Evolutionary conservation across 305 asterid species (phyloP).

Genomic region (Caryopteris hybrid): DNA sequence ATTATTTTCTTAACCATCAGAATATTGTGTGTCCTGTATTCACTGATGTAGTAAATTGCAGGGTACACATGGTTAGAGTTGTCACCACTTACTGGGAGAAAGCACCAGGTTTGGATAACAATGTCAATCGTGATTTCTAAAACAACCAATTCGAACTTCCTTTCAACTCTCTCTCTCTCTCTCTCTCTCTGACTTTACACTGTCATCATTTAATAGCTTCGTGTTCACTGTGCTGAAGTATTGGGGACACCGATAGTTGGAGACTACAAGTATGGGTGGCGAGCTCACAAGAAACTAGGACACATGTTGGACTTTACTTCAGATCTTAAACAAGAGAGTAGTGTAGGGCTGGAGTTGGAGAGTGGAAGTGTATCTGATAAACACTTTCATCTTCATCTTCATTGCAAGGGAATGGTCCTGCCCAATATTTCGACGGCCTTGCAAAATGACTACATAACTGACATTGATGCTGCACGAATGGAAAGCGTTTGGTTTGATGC

Average conservation of each 20-base stretch:
- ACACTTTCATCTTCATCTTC: conserved; percentile 79
- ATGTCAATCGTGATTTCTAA: neutral
- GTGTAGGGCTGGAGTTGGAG: conserved; percentile 42
- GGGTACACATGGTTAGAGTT: conserved; percentile 90
- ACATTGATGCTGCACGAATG: conserved; percentile 26
- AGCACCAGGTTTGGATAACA: conserved; percentile 66
- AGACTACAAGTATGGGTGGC: conserved; percentile 95
- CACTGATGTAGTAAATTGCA: conserved; percentile 31
- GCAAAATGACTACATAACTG: conserved; percentile 29
- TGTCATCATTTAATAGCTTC: conserved; percentile 45
- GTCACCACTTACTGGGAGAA: conserved; percentile 88
- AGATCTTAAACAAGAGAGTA: conserved; percentile 16
- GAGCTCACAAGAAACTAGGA: conserved; percentile 67
- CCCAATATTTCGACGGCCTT: conserved; percentile 58
- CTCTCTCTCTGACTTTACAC: neutral
- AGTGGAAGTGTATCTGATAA: conserved; percentile 64
- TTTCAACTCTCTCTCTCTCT: neutral
- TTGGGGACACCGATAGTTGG: conserved; percentile 97
- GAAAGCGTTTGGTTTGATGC: conserved; percentile 52
- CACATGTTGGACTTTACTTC: conserved; percentile 27
- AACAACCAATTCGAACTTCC: neutral
- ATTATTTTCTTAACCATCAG: neutral
- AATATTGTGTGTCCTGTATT: neutral
- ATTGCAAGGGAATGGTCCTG: conserved; percentile 74
- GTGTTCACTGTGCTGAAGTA: conserved; percentile 95